Percentiles rank a stretch among this genome's conserved stretches.
These are phyloP conservation scores for Exophiala oligosperma DNA, from an alignment of 2,329 filamentous ascomycete species.

Conservation along the genomic window DNA sequence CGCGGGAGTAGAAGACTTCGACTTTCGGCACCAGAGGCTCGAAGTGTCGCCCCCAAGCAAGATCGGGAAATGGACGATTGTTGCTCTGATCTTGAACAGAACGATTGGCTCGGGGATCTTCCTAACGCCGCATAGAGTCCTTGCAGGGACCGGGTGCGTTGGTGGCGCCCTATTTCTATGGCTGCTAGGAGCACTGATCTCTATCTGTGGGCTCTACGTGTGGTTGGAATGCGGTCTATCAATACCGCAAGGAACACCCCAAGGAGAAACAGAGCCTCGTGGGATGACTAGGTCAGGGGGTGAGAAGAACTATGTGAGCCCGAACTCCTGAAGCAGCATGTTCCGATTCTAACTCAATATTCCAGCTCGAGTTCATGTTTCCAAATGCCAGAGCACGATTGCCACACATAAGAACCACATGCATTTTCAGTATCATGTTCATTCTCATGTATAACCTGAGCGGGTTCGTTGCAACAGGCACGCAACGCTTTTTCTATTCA, in stretches of 20 bases:
- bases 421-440: conserved; percentile 30
- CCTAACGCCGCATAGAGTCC: conserved; percentile 10
- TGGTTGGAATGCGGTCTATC: conserved; percentile 13
- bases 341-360: neutral
- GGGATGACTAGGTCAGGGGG: conserved; percentile 15
- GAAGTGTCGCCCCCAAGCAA: conserved; percentile 1
- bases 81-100: conserved; percentile 12
- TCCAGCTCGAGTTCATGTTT: conserved; percentile 27
- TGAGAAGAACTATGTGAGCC: conserved; percentile 22
- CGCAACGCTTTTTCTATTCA: conserved; percentile 7
- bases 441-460: conserved; percentile 13
- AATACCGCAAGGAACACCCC: conserved; percentile 3
- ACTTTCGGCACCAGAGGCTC: conserved; percentile 4
- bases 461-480: neutral
- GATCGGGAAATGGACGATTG: conserved; percentile 12
- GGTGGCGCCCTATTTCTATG: conserved; percentile 10
- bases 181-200: conserved; percentile 6
- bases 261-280: conserved; percentile 5
- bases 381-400: conserved; percentile 24
- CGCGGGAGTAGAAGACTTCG: neutral
- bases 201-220: conserved; percentile 8
- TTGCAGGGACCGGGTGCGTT: conserved; percentile 10
- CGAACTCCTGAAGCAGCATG: neutral
- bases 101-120: conserved; percentile 13
- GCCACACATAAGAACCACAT: conserved; percentile 20